These are phyloP conservation scores for Effrenium voratum DNA, from an alignment of 73 alveolate genomes.

Conservation along the genomic window DNA sequence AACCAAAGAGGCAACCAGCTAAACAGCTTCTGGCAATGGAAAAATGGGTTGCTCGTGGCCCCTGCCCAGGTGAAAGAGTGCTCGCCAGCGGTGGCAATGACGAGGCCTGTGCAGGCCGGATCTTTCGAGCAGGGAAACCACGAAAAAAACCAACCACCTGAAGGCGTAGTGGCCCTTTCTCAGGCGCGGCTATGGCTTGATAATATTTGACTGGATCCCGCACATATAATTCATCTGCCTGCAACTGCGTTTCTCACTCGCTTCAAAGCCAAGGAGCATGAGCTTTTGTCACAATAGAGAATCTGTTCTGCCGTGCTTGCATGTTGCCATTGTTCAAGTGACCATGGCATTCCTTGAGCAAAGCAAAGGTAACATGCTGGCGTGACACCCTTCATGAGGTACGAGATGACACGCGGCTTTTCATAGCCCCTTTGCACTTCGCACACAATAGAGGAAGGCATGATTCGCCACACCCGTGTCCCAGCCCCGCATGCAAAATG, in stretches of 20 bases:
- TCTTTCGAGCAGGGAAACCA: too few species aligned
- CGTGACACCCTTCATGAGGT: too few species aligned
- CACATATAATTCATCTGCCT: background rate
- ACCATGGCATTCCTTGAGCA: too few species aligned
- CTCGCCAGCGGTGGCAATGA: slow-evolving; percentile 48
- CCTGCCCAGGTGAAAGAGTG: slow-evolving; percentile 41
- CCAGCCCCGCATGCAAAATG: background rate
- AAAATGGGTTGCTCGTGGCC: too few species aligned
- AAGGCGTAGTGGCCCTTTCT: background rate
- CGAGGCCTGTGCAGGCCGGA: too few species aligned
- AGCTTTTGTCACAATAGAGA: background rate
- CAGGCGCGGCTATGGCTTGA: background rate
- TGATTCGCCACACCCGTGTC: background rate
- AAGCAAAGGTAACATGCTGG: too few species aligned
- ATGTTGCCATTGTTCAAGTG: too few species aligned
- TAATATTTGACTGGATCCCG: background rate
- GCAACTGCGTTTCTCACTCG: background rate
- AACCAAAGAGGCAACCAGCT: too few species aligned
- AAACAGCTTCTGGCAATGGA: too few species aligned
- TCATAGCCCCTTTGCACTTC: background rate
- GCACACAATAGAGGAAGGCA: background rate
- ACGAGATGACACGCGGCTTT: background rate
- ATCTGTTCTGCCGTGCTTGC: too few species aligned
- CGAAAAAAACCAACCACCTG: background rate
- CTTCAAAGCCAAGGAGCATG: background rate